Base-by-base conservation (phyloP, 2,329 filamentous ascomycete species). In the Chrysosporium keratinophilum region DNA sequence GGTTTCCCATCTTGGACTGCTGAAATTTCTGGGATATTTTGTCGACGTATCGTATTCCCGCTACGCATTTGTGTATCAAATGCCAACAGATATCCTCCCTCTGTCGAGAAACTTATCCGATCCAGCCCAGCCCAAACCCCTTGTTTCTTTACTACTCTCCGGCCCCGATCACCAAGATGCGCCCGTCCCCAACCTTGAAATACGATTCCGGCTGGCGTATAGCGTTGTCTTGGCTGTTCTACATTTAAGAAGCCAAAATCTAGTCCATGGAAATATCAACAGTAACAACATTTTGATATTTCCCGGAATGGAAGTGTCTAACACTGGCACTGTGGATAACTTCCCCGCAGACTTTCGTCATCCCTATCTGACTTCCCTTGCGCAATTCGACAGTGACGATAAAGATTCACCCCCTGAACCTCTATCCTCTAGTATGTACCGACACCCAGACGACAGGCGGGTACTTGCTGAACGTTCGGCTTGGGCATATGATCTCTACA, bases 261-360 rank as follows among this genome's bases (percentile, higher is more conserved):
- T 79, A 15, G 72, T 77, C 5, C 81, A 84, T 66, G 78, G 80
- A 48, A 80, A 83, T 59, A 77, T 84, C 61, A 83, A 82, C 65
- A 83, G 80, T 67, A 80, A 75, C 64, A 84, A 82, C 61, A 73
- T 84, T 28, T 68, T 84, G 14, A 77, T 84, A 33, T 79, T 82
- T 52, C 74, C 66, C 1, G 69, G 65, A 3, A 45, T 61, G 64
- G 58, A 71, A 66, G 56, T 65, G 63, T 43, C 63, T 66, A 62
- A 66, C 63, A 19, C 67, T 45, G 54, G 54, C 35, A 55, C 41
- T 28, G 39, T 43, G 20, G 44, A 43, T 11, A 53, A 54, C 15
- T 54, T 50, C 17, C 54, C 34, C 6, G 62, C 65, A 46, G 72
- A 76, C 43, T 69, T 82, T 47, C 74, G 77, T 11, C 74, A 74